Conservation (phyloP, 2,329 filamentous ascomycete species). For the Nemania diffusa region DNA sequence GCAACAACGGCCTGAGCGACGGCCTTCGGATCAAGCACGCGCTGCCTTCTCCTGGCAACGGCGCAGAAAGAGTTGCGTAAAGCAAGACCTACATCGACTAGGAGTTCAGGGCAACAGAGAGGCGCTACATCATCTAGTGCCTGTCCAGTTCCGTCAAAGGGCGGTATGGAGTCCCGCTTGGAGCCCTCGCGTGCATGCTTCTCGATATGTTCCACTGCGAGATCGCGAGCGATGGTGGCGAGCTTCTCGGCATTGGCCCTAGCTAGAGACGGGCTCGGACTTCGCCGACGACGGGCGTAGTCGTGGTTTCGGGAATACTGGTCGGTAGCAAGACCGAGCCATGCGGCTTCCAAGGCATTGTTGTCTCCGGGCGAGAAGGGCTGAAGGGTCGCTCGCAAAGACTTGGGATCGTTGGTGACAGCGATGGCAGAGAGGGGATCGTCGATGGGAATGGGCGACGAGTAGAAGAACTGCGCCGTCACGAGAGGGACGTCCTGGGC, state of each 20-base stretch:
- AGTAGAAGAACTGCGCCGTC: constrained; percentile 84
- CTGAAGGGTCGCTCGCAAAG: constrained; percentile 70
- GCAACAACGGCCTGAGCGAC: constrained; percentile 60
- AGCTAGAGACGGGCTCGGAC: constrained; percentile 49
- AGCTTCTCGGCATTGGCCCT: constrained; percentile 53
- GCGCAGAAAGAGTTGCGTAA: constrained; percentile 63
- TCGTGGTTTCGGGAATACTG: constrained; percentile 61
- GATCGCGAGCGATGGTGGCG: constrained; percentile 53
- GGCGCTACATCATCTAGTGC: constrained; percentile 46
- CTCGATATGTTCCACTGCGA: constrained; percentile 59
- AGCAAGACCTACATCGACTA: constrained; percentile 59
- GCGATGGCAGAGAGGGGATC: constrained; percentile 79
- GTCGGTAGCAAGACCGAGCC: constrained; percentile 69
- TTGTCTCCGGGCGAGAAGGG: constrained; percentile 86
- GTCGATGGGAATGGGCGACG: constrained; percentile 83
- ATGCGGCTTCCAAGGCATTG: constrained; percentile 79
- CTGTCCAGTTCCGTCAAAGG: constrained; percentile 46
- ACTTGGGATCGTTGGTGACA: constrained; percentile 60
- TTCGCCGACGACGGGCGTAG: constrained; percentile 49
- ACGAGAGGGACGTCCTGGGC: constrained; percentile 67
- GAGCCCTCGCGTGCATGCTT: constrained; percentile 56
- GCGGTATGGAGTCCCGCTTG: constrained; percentile 46
- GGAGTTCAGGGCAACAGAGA: constrained; percentile 62
- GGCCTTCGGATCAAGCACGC: constrained; percentile 55
- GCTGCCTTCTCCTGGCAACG: constrained; percentile 55